These are phyloP conservation scores for Carex littledalei DNA, from an alignment of 176 grass and related monocot species.

Conservation along the genomic window DNA sequence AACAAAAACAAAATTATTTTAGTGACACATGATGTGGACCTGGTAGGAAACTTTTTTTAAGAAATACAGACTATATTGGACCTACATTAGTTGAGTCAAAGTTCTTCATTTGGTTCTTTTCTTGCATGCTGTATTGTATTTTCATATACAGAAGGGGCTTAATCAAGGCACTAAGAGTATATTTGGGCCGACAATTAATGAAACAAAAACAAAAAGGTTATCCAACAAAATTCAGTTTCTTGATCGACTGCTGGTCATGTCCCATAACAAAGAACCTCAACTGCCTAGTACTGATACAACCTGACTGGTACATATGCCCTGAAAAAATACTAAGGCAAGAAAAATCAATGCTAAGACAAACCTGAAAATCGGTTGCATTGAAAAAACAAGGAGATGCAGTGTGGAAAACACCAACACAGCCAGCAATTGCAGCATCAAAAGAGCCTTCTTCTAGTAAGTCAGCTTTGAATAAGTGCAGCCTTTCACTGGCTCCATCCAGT, in stretches of 20 bases:
- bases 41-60: neutral
- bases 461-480: slow-evolving; percentile 52
- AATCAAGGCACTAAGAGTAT: neutral
- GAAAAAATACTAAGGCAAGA: neutral
- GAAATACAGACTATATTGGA: neutral
- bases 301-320: neutral
- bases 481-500: slow-evolving; percentile 40
- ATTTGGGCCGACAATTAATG: neutral
- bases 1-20: neutral
- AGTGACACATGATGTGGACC: neutral
- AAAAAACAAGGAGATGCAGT: slow-evolving; percentile 39
- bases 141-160: neutral
- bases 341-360: slow-evolving; percentile 1
- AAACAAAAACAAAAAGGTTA: neutral
- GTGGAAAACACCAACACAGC: slow-evolving; percentile 62
- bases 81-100: neutral
- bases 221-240: neutral
- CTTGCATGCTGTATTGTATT: neutral
- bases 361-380: neutral
- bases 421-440: slow-evolving; percentile 22
- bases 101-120: neutral
- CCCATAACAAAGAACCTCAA: neutral
- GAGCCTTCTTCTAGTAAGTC: slow-evolving; percentile 48
- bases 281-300: neutral
- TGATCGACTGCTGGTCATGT: neutral